A percentile compares a stretch with the other conserved stretches of the same genome.
These are phyloP conservation scores for Saccharum officinarum DNA, from an alignment of 176 grass and related monocot genomes.

Conservation along the genomic window DNA sequence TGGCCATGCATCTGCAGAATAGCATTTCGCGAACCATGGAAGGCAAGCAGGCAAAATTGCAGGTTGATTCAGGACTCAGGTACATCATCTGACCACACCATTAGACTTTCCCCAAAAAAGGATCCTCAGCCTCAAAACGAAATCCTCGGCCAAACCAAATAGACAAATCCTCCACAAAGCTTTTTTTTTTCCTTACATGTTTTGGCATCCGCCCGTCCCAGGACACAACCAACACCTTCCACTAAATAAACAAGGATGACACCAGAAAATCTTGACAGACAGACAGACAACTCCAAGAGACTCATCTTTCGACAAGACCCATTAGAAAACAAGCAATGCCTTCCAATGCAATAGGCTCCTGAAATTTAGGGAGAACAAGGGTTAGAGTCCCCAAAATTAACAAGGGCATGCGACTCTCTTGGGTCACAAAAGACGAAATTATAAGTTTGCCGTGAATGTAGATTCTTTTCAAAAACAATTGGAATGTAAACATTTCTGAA, in stretches of 20 bases:
- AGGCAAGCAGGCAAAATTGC: slow-evolving; percentile 22
- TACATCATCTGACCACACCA: background rate
- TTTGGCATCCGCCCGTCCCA: slow-evolving; percentile 10
- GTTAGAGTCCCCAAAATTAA: background rate
- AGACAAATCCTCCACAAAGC: slow-evolving; percentile 29
- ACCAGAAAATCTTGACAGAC: slow-evolving; percentile 19
- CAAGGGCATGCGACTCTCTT: background rate
- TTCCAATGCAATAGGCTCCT: slow-evolving; percentile 15
- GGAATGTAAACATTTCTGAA: background rate
- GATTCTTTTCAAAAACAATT: background rate
- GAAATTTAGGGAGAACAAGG: background rate
- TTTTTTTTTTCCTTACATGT: slow-evolving; percentile 17
- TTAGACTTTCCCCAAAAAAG: background rate
- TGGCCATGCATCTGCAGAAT: slow-evolving; percentile 3
- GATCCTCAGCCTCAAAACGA: slow-evolving; percentile 19
- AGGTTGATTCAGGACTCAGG: slow-evolving; percentile 6
- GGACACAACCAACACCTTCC: slow-evolving; percentile 22
- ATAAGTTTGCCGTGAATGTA: background rate
- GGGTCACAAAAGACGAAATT: background rate
- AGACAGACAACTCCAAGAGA: slow-evolving; percentile 27
- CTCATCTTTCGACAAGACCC: slow-evolving; percentile 34
- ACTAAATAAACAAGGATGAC: slow-evolving; percentile 7
- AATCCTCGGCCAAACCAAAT: slow-evolving; percentile 24
- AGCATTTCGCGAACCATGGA: slow-evolving; percentile 10
- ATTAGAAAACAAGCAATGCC: slow-evolving; percentile 21